Percentiles rank a stretch among this genome's conserved stretches.
Evolutionary conservation across 169 alveolate species (phyloP).

Genomic region (Fabrea salina): DNA sequence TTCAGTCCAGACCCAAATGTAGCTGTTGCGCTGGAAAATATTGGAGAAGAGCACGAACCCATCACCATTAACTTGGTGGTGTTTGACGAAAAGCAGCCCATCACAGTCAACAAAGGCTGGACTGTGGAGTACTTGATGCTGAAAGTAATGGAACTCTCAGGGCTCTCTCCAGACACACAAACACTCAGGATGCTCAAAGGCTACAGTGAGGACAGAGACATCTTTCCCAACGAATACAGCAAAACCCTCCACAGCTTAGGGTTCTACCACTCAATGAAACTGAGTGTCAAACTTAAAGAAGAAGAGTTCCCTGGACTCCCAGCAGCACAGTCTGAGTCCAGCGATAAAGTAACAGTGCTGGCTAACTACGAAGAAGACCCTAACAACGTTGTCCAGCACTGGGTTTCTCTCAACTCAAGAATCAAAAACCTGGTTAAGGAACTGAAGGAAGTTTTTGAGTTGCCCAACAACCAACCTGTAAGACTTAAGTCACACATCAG

Average conservation of each 20-base stretch:
- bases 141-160: not conserved
- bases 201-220: not conserved
- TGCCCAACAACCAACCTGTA: not conserved
- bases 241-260: not conserved
- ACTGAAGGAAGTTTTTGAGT: not conserved
- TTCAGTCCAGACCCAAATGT: not conserved
- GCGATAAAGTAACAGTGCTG: conserved; percentile 7
- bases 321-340: not conserved
- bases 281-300: not conserved
- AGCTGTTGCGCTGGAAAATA: not conserved
- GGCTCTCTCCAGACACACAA: not conserved
- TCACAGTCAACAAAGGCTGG: conserved; percentile 1
- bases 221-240: not conserved
- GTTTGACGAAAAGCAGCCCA: conserved; percentile 1
- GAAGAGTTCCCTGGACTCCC: conserved; percentile 2
- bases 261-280: not conserved
- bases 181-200: not conserved
- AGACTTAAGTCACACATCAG: not conserved
- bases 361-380: not conserved
- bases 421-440: conserved; percentile 17
- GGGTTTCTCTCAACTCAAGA: not conserved
- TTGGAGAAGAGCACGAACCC: not conserved
- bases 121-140: not conserved
- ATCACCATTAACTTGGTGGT: not conserved
- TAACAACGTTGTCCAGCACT: not conserved